Evolutionary conservation across 257 asterid genomes (phyloP).

Genomic region (Solanum lycopersicoides): DNA sequence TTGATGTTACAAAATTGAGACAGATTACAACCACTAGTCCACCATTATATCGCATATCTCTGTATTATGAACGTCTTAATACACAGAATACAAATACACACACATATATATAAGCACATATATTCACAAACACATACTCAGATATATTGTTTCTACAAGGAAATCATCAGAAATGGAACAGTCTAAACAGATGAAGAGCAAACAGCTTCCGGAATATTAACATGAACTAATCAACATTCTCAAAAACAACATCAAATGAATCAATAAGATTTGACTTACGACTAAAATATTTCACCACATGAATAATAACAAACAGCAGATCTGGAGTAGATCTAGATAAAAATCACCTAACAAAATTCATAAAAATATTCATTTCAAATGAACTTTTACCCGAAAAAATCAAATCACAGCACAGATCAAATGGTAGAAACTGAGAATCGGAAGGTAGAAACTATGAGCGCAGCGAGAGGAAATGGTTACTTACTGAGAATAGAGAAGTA

Average conservation of each 20-base stretch:
- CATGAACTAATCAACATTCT: background rate
- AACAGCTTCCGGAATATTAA: background rate
- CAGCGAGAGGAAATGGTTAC: background rate
- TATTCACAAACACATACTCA: no score
- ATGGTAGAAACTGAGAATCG: background rate
- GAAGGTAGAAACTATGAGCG: background rate
- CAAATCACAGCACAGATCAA: background rate
- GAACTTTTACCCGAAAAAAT: background rate
- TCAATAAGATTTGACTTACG: background rate
- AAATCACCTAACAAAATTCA: background rate
- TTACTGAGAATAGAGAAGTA: background rate
- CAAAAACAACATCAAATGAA: background rate
- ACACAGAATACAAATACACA: background rate
- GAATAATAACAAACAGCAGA: background rate
- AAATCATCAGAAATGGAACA: background rate
- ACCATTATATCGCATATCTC: background rate
- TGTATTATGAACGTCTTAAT: background rate
- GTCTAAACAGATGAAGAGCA: background rate
- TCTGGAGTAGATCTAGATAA: background rate
- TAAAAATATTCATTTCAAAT: background rate
- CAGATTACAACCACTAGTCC: background rate
- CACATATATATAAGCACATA: no score
- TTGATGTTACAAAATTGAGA: background rate
- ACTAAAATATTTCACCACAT: background rate
- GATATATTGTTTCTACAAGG: background rate